Percentiles rank a stretch among this genome's conserved stretches.
These are phyloP conservation scores for Podaxis pistillaris DNA, from an alignment of 768 basidiomycete species.

Conservation along the genomic window DNA sequence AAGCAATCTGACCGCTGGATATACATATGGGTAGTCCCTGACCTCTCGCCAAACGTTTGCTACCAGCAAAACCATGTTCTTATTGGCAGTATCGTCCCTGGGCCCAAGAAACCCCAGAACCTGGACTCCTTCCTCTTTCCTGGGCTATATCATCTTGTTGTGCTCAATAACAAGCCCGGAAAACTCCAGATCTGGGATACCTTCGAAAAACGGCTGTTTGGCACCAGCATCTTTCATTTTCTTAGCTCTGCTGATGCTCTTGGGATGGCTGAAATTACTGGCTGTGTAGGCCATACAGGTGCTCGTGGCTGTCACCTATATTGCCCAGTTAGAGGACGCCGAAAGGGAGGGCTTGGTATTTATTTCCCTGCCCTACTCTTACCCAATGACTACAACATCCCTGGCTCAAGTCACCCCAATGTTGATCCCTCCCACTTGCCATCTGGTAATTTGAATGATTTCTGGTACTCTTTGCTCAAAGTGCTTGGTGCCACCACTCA, in stretches of 20 bases:
- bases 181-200: no score
- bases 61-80: conserved; percentile 26
- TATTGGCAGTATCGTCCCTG: conserved; percentile 27
- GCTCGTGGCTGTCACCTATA: conserved; percentile 14
- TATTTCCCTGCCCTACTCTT: no score
- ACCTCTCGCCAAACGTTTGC: conserved; percentile 23
- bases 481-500: no score
- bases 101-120: conserved; percentile 27
- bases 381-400: no score
- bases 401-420: no score
- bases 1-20: conserved; percentile 45
- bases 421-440: no score
- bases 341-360: no score
- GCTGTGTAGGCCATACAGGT: conserved; percentile 17
- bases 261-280: conserved; percentile 15
- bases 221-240: conserved; percentile 6
- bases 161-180: neutral
- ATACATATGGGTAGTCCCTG: conserved; percentile 36
- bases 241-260: conserved; percentile 15
- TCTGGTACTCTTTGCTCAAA: no score
- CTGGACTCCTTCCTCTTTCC: conserved; percentile 24
- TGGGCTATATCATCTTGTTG: conserved; percentile 19
- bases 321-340: neutral
- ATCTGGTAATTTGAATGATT: no score
- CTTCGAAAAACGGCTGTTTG: conserved; percentile 4